Evolutionary conservation across 768 basidiomycete species (phyloP).

Genomic region (Podaxis sp.): DNA sequence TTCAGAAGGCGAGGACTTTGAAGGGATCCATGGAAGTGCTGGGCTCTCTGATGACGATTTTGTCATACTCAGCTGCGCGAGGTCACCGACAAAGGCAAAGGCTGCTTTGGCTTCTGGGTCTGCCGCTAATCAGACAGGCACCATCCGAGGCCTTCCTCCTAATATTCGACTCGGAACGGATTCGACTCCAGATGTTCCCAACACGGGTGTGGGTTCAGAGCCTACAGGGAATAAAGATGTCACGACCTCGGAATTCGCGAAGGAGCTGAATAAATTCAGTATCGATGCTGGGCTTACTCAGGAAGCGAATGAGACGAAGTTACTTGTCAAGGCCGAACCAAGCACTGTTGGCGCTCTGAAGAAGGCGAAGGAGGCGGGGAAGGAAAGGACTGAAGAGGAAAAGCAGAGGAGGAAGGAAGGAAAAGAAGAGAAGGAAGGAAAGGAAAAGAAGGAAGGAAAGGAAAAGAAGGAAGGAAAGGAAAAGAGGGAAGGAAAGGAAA

Average conservation of each 20-base stretch:
- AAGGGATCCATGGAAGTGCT: constrained; percentile 10
- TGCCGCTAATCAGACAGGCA: neutral
- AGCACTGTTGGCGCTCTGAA: neutral
- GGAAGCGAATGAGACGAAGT: neutral
- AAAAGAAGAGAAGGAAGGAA: constrained; percentile 14
- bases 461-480: too few relatives aligned
- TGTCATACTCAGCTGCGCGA: constrained; percentile 41
- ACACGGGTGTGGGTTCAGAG: neutral
- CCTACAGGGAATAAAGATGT: neutral
- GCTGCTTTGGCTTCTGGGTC: neutral
- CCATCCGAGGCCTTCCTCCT: neutral
- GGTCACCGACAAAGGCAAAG: neutral
- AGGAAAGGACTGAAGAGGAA: constrained; percentile 1
- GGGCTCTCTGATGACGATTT: constrained; percentile 50
- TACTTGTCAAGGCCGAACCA: neutral
- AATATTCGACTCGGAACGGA: neutral
- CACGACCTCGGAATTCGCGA: neutral
- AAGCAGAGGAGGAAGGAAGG: neutral
- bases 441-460: too few relatives aligned
- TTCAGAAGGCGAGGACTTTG: constrained; percentile 33
- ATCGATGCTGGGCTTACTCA: neutral
- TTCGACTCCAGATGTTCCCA: neutral
- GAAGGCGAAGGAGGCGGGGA: constrained; percentile 18
- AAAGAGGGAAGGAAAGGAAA: constrained; percentile 8
- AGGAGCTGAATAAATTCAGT: constrained; percentile 1